Evolutionary conservation across 1,284 basidiomycete species (phyloP).

Genomic region (Microbotryomycetes sp.): DNA sequence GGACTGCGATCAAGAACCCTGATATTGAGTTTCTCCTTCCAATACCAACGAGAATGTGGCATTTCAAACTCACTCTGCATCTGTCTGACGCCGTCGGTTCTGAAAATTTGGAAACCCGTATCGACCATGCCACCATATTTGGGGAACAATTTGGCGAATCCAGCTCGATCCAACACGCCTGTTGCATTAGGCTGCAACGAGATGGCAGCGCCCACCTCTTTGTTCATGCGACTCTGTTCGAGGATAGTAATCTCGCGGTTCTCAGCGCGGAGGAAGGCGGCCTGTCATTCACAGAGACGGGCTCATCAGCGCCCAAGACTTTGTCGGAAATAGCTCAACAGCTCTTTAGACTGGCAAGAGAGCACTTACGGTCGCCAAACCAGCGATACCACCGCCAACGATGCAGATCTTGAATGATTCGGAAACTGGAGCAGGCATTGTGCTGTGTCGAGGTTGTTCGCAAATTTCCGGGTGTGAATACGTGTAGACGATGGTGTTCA

Average conservation of each 20-base stretch:
- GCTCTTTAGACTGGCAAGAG: conserved; percentile 5
- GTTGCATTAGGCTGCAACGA: conserved; percentile 36
- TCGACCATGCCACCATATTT: neutral
- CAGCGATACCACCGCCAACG: conserved; percentile 31
- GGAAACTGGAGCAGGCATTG: neutral
- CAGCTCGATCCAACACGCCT: neutral
- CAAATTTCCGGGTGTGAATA: too few species aligned
- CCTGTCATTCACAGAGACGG: neutral
- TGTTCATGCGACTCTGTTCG: conserved; percentile 30
- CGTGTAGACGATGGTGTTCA: too few species aligned
- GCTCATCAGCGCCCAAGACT: neutral
- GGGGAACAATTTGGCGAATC: neutral
- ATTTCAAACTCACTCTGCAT: neutral
- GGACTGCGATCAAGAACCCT: too few species aligned
- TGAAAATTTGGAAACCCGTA: neutral
- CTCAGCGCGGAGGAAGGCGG: neutral
- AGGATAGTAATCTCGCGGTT: conserved; percentile 33
- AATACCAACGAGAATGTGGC: too few species aligned
- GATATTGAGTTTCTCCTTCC: too few species aligned
- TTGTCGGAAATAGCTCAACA: too few species aligned
- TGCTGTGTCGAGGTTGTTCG: too few species aligned
- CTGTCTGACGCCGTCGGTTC: neutral
- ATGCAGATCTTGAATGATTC: neutral
- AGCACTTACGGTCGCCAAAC: conserved; percentile 32
- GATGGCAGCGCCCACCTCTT: conserved; percentile 38